Base-by-base conservation (phyloP, 805 yeast genomes). In the Pichia heedii region DNA sequence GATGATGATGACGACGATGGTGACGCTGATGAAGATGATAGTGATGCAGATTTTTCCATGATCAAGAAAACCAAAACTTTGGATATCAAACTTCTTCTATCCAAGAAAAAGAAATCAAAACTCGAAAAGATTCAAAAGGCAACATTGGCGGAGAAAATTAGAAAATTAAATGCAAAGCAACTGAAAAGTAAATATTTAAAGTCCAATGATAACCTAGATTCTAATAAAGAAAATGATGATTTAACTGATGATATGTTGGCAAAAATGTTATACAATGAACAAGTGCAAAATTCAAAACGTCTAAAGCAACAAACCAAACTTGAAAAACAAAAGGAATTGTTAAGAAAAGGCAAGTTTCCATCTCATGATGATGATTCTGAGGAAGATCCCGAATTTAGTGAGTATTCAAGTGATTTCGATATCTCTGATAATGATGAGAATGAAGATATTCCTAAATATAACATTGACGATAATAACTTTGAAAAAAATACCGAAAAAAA, bases 331-430 rank as follows among this genome's bases (percentile, higher is more conserved):
- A 49, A 39, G 36, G 43, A 45, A 37, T 22, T 45, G 38, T 36
- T 56, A 9, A 18, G 50, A 29, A 43, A 44, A 2, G 52, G 51
- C 4, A 41, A 50, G 19, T 32, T 39, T n/a, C 47, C 48, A 33
- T 36, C 47, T 7, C 48, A 44, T 26, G 56, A 55, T 11, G 55
- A 54, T n/a, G 55, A 44, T 22, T 56, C 54, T 11, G 55, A 54
- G 13, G 55, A 52, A 22, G 62, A 58, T 37, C 62, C 56, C 13
- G 62, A 61, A 24, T 59, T 51, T n/a, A 56, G 56, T 42, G 62
- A 58, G 34, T 49, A 47, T 20, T 54, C 55, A 3, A 58, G 50
- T 21, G 61, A 54, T 22, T 63, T 54, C 30, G 44, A 44, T 16
- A 50, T 50, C 8, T 58, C 48, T 10, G 59, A 50, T 13, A 50